A percentile compares a stretch with the other conserved stretches of the same genome.
Evolutionary conservation across 73 alveolate genomes (phyloP).

Genomic region (Paramecium pentaurelia): DNA sequence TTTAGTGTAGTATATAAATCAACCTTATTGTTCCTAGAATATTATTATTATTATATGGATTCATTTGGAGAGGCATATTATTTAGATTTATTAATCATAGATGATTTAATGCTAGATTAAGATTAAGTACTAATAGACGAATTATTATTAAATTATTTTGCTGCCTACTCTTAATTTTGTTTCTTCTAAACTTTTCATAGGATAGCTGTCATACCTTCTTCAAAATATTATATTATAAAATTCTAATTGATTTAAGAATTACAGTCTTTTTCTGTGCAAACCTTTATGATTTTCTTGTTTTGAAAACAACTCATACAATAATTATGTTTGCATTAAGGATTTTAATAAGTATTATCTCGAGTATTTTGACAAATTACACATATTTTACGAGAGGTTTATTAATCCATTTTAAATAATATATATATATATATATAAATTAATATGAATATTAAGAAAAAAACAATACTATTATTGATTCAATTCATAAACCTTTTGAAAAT

Average conservation of each 20-base stretch:
- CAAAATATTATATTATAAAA: neutral
- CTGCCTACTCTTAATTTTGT: neutral
- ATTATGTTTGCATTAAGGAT: neutral
- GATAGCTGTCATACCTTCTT: neutral
- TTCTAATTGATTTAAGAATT: neutral
- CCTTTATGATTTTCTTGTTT: neutral
- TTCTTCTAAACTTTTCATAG: neutral
- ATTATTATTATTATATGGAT: neutral
- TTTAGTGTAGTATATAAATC: neutral
- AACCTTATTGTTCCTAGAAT: neutral
- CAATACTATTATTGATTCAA: neutral
- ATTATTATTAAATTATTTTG: neutral
- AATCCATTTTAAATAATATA: neutral
- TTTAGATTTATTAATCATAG: neutral
- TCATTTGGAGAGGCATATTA: neutral
- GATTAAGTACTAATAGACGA: neutral
- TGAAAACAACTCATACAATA: neutral
- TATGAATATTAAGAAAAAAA: neutral
- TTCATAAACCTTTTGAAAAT: neutral
- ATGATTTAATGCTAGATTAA: neutral
- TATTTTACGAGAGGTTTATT: neutral
- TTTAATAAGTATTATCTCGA: neutral
- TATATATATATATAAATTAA: neutral
- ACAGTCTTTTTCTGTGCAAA: neutral
- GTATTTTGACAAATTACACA: neutral